Conservation (phyloP, 1,139 yeast genomes). For the Yamadazyma membranifaciens region DNA sequence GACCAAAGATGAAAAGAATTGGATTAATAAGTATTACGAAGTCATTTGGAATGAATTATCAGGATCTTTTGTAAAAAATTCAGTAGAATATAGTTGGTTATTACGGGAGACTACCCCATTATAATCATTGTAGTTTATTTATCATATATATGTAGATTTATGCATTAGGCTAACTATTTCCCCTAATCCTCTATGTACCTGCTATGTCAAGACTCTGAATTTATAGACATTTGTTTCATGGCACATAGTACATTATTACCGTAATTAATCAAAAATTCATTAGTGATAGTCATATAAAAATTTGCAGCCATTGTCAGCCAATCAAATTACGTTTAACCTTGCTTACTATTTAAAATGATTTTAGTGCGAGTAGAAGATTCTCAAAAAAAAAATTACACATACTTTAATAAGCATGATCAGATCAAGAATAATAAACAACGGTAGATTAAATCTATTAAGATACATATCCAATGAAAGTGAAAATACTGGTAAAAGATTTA, state of each 20-base stretch:
- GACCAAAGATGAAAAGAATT: slow-evolving; percentile 56
- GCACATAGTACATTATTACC: no score
- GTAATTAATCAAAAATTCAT: no score
- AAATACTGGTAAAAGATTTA: slow-evolving; percentile 35
- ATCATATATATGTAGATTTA: no score
- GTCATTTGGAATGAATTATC: slow-evolving; percentile 58
- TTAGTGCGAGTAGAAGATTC: slow-evolving; percentile 1
- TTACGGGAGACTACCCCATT: slow-evolving; percentile 56
- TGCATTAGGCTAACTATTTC: no score
- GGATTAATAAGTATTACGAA: slow-evolving; percentile 70
- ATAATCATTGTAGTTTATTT: background rate
- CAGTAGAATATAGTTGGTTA: slow-evolving; percentile 68
- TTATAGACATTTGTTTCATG: no score
- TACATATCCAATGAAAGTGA: slow-evolving; percentile 26
- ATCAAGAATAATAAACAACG: slow-evolving; percentile 15
- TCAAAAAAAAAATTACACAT: slow-evolving; percentile 2
- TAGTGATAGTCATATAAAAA: no score
- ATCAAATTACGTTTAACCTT: slow-evolving; percentile 4
- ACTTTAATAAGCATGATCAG: slow-evolving; percentile 6
- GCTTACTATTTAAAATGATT: slow-evolving; percentile 6
- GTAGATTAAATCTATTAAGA: slow-evolving; percentile 19
- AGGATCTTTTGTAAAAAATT: slow-evolving; percentile 46
- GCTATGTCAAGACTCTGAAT: no score
- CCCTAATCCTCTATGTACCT: no score
- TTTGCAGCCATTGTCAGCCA: slow-evolving; percentile 6